A percentile compares a stretch with the other conserved stretches of the same genome.
Evolutionary conservation across 1,139 yeast genomes (phyloP).

Genomic region (Candida anutae): DNA sequence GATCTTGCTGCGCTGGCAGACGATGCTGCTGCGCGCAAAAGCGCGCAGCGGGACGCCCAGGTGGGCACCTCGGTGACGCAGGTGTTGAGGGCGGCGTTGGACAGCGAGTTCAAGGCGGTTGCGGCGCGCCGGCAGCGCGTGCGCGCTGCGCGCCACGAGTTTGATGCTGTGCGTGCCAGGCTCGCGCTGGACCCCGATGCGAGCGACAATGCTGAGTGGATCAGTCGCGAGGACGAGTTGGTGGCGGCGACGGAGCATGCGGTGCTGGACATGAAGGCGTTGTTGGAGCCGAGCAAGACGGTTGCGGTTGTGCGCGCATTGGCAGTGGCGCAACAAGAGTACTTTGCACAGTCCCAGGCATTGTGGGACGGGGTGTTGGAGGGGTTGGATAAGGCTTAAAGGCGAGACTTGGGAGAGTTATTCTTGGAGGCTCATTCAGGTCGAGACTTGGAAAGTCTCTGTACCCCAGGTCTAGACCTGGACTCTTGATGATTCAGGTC

Average conservation of each 20-base stretch:
- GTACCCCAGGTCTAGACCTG: no score
- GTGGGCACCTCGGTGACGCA: conserved; percentile 50
- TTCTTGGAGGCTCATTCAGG: no score
- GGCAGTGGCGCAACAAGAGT: conserved; percentile 60
- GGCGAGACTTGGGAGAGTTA: no score
- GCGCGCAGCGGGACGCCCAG: conserved; percentile 59
- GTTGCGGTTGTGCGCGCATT: conserved; percentile 55
- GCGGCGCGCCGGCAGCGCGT: conserved; percentile 58
- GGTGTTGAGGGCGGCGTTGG: conserved; percentile 43
- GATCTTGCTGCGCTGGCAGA: conserved; percentile 51
- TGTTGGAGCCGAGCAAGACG: conserved; percentile 60
- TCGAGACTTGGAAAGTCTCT: no score
- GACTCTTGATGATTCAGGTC: no score
- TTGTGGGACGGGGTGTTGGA: conserved; percentile 25
- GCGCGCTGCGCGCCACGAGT: conserved; percentile 58
- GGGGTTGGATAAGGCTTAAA: no score
- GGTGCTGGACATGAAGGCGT: conserved; percentile 66
- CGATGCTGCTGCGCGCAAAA: conserved; percentile 50
- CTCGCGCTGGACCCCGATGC: conserved; percentile 27
- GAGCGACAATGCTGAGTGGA: conserved; percentile 45
- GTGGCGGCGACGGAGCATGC: conserved; percentile 72
- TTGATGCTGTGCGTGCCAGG: conserved; percentile 55
- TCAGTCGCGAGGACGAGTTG: conserved; percentile 66
- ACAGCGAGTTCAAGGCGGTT: conserved; percentile 54
- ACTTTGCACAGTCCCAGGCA: conserved; percentile 44